Evolutionary conservation across 2,329 filamentous ascomycete species (phyloP), one percentile per base, ranked within the genome.

Genomic region (Colletotrichum tamarilloi): DNA sequence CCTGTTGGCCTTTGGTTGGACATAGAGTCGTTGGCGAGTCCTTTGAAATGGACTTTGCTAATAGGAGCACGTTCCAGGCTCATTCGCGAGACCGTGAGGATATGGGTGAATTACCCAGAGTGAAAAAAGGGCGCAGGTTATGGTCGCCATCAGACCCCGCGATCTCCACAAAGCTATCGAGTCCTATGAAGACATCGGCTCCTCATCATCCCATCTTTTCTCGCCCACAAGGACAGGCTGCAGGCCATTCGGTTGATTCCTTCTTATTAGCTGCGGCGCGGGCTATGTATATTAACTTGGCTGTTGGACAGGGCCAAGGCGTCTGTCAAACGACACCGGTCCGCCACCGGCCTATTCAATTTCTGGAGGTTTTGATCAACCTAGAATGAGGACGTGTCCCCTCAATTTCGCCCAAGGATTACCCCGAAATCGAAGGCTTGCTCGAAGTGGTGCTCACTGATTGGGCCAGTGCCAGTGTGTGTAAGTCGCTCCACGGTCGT

Each of bases 111-210:
- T 49, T 22, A 7, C 19, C 42, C 19, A 49, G 19, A 49, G 42
- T 19, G 42, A 22, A 7, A 49, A 49, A 49, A 49, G 19, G 68
- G 63, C 63, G 68, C 49, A 67, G 68, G 32, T 55, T 55, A 30
- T 30, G 65, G 70, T 63, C 55, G 38, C 63, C 55, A 64, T 59
- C 59, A 64, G 60, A 69, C 66, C 52, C 70, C 70, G 69, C 65
- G 65, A 63, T 69, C 70, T 53, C 65, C 63, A 72, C 63, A 46
- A 28, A 62, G 56, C 35, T 49, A 56, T 57, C 22, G 57, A 58
- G 68, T 62, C 26, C 22, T 14, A 55, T 52, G 63, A 62, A 62
- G 56, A 62, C 56, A 28, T 57, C 30, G 24, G 68, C 35, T 67
- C n/a, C 35, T 72, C 56, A 67, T 62, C 63, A 67, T 67, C 57